Conservation (phyloP, 805 yeast genomes). For the Cyberlindnera suaveolens region DNA sequence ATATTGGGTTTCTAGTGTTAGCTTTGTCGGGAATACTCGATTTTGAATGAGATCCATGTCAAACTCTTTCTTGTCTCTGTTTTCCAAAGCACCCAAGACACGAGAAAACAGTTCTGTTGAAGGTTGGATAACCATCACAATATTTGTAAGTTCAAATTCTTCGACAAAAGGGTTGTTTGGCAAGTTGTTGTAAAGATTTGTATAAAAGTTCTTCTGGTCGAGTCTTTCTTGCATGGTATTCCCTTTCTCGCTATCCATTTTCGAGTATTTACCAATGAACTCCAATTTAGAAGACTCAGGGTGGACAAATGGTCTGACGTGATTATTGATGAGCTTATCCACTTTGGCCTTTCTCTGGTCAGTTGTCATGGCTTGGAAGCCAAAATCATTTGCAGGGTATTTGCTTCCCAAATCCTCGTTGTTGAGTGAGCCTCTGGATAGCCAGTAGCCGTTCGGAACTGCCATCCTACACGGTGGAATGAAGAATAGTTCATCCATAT, state of each 20-base stretch:
- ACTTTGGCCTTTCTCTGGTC: conserved; percentile 16
- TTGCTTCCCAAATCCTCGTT: conserved; percentile 9
- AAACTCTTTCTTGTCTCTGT: conserved; percentile 32
- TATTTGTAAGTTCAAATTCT: conserved; percentile 31
- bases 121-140: conserved; percentile 59
- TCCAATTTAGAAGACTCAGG: neutral
- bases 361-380: conserved; percentile 19
- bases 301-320: conserved; percentile 3
- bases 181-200: conserved; percentile 31
- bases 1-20: conserved; percentile 13
- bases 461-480: conserved; percentile 42
- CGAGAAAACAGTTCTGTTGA: conserved; percentile 20
- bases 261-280: too few species aligned
- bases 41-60: conserved; percentile 49
- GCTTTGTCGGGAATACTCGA: conserved; percentile 21
- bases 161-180: conserved; percentile 29
- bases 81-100: conserved; percentile 17
- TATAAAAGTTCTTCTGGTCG: conserved; percentile 12
- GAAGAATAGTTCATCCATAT: conserved; percentile 47
- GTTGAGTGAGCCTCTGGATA: conserved; percentile 22
- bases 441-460: conserved; percentile 40
- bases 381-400: conserved; percentile 16
- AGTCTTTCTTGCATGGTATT: neutral
- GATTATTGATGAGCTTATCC: conserved; percentile 1
- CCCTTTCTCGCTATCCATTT: too few species aligned